Evolutionary conservation across 2,329 filamentous ascomycete genomes (phyloP).

Genomic region (Scedosporium boydii): DNA sequence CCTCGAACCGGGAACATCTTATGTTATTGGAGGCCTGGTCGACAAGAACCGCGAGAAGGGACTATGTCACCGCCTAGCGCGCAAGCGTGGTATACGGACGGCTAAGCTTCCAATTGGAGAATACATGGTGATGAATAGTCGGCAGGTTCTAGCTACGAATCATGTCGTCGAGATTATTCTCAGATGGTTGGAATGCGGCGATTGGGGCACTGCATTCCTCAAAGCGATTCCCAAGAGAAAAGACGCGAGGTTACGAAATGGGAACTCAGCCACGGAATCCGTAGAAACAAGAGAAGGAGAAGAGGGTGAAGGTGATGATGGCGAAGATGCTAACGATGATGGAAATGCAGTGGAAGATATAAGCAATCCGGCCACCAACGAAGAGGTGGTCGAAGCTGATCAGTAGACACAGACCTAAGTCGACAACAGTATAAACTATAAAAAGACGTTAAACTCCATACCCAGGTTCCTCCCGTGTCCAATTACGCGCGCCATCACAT

Average conservation of each 20-base stretch:
- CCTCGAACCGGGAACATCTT: constrained; percentile 79
- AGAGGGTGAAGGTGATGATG: constrained; percentile 3
- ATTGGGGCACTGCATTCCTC: constrained; percentile 88
- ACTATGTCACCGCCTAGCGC: constrained; percentile 77
- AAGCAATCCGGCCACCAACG: constrained; percentile 3
- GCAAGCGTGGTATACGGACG: constrained; percentile 67
- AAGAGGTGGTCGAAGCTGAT: not conserved
- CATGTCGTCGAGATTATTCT: constrained; percentile 97
- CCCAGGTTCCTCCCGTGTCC: not conserved
- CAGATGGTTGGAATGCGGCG: constrained; percentile 77
- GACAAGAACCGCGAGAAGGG: constrained; percentile 96
- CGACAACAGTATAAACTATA: not conserved
- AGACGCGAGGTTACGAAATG: constrained; percentile 55
- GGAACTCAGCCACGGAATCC: constrained; percentile 7
- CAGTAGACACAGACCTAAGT: not conserved
- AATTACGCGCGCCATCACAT: not conserved
- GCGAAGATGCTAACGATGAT: constrained; percentile 4
- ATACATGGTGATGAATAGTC: constrained; percentile 82
- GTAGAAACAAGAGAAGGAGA: constrained; percentile 11
- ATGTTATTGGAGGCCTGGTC: constrained; percentile 88
- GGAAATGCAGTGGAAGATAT: constrained; percentile 5
- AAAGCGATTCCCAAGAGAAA: constrained; percentile 86
- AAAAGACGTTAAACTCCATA: constrained; percentile 1
- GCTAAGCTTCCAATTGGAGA: constrained; percentile 92
- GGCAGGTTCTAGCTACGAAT: constrained; percentile 83